Evolutionary conservation across 2,329 filamentous ascomycete species (phyloP), one percentile per base, ranked within the genome.

Genomic region (Xylariaceae sp.): DNA sequence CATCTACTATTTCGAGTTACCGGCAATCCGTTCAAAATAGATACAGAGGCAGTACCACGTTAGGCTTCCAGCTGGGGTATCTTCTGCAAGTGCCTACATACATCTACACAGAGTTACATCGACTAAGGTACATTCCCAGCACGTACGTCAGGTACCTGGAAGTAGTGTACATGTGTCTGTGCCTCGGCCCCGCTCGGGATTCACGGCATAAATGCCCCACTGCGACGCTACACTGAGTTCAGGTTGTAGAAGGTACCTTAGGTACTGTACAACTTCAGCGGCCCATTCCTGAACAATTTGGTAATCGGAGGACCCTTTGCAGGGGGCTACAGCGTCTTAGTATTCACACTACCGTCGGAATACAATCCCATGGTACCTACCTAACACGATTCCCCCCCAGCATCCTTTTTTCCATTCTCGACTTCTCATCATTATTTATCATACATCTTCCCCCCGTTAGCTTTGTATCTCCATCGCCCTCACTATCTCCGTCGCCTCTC

Each of bases 381-480:
- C 42, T n/a, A 45, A 15, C 42, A 45, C 13, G 11, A 13, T n/a
- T 5, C 48, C 17, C 17, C 48, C 47, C 17, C 17, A 9, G 9
- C 47, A 56, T 75, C 74, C 50, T 75, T 73, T 68, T 71, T 77
- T 62, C 72, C 73, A 56, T 70, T 72, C 55, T 70, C 66, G 57
- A 62, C 71, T 48, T 58, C 45, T 62, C 64, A 54, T 55, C 65
- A 58, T 64, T 51, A 17, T 49, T n/a, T 18, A 49, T n/a, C 17
- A 59, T 34, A 54, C 58, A 18, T 34, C 65, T 53, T 51, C 52
- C 9, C 23, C 30, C 54, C 56, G 35, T 56, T 57, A 45, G 57
- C 55, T 39, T 55, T 59, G 52, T 51, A 47, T 49, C 62, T 52
- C 34, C 64, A 44, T 59, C 68, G 5, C 65, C 62, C 34, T 58